phyloP scores from a whole-genome alignment of 1,284 basidiomycete genomes.

The Leccinum glutinopallens region DNA sequence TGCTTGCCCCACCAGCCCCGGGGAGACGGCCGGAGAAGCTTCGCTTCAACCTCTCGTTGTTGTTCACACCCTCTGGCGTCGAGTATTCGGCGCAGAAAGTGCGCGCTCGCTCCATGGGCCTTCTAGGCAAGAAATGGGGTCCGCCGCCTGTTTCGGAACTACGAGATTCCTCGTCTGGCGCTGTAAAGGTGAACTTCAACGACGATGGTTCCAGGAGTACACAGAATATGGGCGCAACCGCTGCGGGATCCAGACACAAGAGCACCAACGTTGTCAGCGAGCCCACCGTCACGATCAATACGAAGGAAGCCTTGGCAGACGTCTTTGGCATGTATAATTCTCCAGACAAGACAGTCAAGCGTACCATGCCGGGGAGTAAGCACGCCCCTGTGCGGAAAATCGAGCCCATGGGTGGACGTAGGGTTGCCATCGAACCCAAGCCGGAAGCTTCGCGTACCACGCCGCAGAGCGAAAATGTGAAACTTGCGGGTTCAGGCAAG shows the following conservation, averaged over 20 bases:
- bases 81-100: slow-evolving; percentile 79
- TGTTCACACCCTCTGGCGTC: slow-evolving; percentile 66
- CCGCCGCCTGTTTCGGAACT: slow-evolving; percentile 57
- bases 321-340: slow-evolving; percentile 94
- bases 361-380: slow-evolving; percentile 59
- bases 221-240: slow-evolving; percentile 39
- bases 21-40: slow-evolving; percentile 72
- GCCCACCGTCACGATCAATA: slow-evolving; percentile 80
- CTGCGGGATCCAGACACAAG: slow-evolving; percentile 40
- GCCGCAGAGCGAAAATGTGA: slow-evolving; percentile 39
- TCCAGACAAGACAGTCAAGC: slow-evolving; percentile 72
- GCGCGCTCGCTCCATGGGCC: slow-evolving; percentile 73
- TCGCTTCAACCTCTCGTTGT: slow-evolving; percentile 62
- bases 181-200: slow-evolving; percentile 51
- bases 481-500: slow-evolving; percentile 45
- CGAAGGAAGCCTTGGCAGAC: slow-evolving; percentile 89
- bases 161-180: slow-evolving; percentile 32
- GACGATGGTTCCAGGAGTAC: slow-evolving; percentile 52
- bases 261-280: slow-evolving; percentile 39
- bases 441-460: slow-evolving; percentile 39
- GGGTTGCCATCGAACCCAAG: slow-evolving; percentile 19
- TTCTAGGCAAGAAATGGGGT: slow-evolving; percentile 80
- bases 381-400: slow-evolving; percentile 69
- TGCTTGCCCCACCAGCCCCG: slow-evolving; percentile 65
- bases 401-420: slow-evolving; percentile 44